Conservation (phyloP, 305 asterid species). For the Fraxinus baroniana region DNA sequence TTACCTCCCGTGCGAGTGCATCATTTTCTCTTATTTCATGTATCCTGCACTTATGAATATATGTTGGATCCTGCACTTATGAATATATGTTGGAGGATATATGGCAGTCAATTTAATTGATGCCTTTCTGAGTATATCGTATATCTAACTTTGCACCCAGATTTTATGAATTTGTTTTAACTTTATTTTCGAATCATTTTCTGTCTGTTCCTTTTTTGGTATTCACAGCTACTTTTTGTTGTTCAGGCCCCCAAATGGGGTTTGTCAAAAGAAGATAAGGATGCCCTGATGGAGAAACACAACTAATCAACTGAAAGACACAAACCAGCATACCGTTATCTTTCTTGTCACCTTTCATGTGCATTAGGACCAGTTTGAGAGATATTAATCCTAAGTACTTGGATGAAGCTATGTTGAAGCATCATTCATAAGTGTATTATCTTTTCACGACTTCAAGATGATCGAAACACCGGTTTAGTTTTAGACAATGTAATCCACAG, state of each 20-base stretch:
- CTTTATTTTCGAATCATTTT: background rate
- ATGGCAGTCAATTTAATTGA: background rate
- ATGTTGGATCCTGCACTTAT: background rate
- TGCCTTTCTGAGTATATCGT: background rate
- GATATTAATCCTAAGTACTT: background rate
- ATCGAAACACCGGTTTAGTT: slow-evolving; percentile 6
- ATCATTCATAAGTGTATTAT: slow-evolving; percentile 25
- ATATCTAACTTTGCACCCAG: background rate
- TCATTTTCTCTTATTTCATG: background rate
- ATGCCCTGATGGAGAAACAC: slow-evolving; percentile 41
- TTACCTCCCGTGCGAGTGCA: background rate
- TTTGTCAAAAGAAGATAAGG: slow-evolving; percentile 17
- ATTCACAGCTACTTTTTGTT: background rate
- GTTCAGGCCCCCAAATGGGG: slow-evolving; percentile 48
- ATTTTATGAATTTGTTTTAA: background rate
- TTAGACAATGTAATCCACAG: background rate
- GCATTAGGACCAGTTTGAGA: slow-evolving; percentile 7
- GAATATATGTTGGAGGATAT: background rate
- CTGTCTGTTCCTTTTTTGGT: background rate
- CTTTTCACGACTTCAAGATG: slow-evolving; percentile 9
- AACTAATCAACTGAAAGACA: slow-evolving; percentile 33
- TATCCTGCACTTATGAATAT: background rate
- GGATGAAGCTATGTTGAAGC: slow-evolving; percentile 21
- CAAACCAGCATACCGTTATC: slow-evolving; percentile 28
- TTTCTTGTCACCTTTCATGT: background rate